phyloP scores from a whole-genome alignment of 768 basidiomycete genomes.

The Auriscalpium microsporum region DNA sequence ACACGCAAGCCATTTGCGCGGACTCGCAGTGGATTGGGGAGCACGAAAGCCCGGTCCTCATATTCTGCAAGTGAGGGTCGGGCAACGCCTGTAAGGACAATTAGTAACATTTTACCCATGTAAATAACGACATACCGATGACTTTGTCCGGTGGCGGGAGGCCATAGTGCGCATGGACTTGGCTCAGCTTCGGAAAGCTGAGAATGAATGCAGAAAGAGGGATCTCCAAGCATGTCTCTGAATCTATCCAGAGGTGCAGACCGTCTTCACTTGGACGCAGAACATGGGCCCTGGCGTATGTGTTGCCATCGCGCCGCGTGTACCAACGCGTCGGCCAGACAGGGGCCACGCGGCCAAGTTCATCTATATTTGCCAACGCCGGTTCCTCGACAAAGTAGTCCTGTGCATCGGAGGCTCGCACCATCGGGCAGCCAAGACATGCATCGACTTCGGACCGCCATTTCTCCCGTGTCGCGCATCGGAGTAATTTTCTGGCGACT shows the following conservation, averaged over 20 bases:
- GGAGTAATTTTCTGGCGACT: not conserved
- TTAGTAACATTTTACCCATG: too few relatives aligned
- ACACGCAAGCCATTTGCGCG: too few relatives aligned
- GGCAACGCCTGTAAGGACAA: too few relatives aligned
- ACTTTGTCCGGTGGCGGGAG: not conserved
- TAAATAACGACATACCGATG: not conserved
- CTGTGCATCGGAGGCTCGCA: not conserved
- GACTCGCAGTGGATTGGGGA: too few relatives aligned
- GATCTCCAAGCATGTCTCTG: not conserved
- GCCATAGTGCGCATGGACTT: not conserved
- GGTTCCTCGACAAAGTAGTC: slow-evolving; percentile 15
- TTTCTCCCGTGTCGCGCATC: slow-evolving; percentile 7
- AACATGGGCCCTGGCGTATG: not conserved
- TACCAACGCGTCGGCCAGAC: not conserved
- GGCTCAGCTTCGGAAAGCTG: not conserved
- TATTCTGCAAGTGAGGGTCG: too few relatives aligned
- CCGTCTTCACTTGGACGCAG: not conserved
- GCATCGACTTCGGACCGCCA: slow-evolving; percentile 6
- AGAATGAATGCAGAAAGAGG: not conserved
- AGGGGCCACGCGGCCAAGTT: not conserved
- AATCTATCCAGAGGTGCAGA: not conserved
- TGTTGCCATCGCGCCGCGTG: not conserved
- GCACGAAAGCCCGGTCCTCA: too few relatives aligned
- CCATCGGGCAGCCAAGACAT: slow-evolving; percentile 7
- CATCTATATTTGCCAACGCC: slow-evolving; percentile 2